Percentiles rank a stretch among this genome's conserved stretches.
These are phyloP conservation scores for Dorcoceras hygrometricum DNA, from an alignment of 257 asterid species.

Conservation along the genomic window DNA sequence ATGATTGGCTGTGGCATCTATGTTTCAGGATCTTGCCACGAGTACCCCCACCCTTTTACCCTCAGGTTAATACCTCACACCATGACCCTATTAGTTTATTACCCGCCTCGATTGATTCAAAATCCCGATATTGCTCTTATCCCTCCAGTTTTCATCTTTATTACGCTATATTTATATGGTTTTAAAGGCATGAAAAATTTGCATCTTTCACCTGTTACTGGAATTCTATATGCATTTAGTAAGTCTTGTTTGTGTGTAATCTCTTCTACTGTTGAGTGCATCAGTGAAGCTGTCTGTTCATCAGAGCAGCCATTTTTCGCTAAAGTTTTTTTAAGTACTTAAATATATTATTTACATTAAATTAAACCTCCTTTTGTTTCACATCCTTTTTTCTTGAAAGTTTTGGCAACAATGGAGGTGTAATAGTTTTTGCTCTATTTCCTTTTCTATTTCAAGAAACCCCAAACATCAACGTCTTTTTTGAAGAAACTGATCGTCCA, in stretches of 20 bases:
- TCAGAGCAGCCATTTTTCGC: conserved; percentile 48
- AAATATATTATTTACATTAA: conserved; percentile 22
- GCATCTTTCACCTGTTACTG: background rate
- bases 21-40: conserved; percentile 31
- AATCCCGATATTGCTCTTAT: conserved; percentile 65
- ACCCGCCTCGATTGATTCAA: conserved; percentile 67
- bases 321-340: conserved; percentile 2
- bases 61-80: conserved; percentile 39
- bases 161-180: conserved; percentile 9
- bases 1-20: conserved; percentile 56
- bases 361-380: conserved; percentile 14
- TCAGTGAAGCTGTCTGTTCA: conserved; percentile 36
- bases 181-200: conserved; percentile 18
- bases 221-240: conserved; percentile 23
- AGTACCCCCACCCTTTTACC: conserved; percentile 29
- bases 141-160: conserved; percentile 18
- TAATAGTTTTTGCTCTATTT: background rate
- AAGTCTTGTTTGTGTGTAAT: conserved; percentile 42
- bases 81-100: conserved; percentile 18
- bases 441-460: conserved; percentile 2
- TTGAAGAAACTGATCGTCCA: conserved; percentile 7
- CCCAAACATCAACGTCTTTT: background rate
- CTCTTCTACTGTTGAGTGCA: conserved; percentile 26
- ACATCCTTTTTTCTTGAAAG: conserved; percentile 21
- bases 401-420: conserved; percentile 3